phyloP scores from a whole-genome alignment of 1,284 basidiomycete species.

The Ganoderma boninense region DNA sequence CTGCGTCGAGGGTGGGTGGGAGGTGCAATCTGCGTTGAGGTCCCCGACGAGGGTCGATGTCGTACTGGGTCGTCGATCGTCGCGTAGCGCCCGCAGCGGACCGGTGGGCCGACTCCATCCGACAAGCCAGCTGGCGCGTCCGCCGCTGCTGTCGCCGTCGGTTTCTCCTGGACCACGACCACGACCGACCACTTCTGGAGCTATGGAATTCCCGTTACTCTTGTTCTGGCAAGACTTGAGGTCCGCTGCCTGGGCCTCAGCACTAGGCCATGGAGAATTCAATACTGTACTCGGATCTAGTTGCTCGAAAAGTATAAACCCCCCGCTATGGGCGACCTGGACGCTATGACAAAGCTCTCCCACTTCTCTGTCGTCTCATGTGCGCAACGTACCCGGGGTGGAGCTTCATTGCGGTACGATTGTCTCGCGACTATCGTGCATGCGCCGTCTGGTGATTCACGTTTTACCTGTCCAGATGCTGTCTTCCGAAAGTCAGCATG shows the following conservation, averaged over 20 bases:
- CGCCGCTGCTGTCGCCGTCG: too few species aligned
- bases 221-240: background rate
- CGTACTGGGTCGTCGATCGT: background rate
- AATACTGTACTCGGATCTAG: background rate
- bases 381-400: too few species aligned
- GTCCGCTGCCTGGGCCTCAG: background rate
- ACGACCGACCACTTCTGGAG: too few species aligned
- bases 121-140: too few species aligned
- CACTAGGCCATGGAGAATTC: background rate
- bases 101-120: background rate
- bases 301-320: background rate
- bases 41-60: too few species aligned
- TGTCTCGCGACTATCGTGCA: background rate
- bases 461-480: too few species aligned
- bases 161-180: too few species aligned
- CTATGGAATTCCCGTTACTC: background rate
- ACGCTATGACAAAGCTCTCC: background rate
- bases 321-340: background rate
- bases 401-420: background rate
- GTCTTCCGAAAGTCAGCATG: too few species aligned
- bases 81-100: background rate
- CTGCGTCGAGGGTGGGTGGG: background rate
- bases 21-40: too few species aligned
- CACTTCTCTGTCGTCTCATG: background rate
- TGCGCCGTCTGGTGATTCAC: background rate